phyloP scores from a whole-genome alignment of 352 stramenopile species.

The Thraustotheca clavata region DNA sequence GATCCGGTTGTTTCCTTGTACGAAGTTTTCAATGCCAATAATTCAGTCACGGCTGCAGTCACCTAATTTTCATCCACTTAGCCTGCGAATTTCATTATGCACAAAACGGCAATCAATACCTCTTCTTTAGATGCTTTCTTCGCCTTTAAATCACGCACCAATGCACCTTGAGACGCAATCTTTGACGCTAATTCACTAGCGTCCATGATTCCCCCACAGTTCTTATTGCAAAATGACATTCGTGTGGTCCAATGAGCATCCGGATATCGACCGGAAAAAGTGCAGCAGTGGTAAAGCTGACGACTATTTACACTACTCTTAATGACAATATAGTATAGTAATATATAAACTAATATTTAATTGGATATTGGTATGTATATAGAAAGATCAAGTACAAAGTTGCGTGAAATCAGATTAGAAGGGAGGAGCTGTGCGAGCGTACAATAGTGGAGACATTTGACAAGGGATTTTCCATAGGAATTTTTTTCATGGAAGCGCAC shows the following conservation, averaged over 20 bases:
- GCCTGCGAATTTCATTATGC: not conserved
- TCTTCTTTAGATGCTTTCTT: conserved; percentile 46
- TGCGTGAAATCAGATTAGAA: too few species aligned
- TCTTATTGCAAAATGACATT: not conserved
- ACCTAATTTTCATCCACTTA: too few species aligned
- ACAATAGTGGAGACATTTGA: too few species aligned
- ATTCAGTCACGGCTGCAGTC: conserved; percentile 38
- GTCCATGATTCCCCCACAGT: not conserved
- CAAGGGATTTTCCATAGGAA: too few species aligned
- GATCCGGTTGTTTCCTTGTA: conserved; percentile 70
- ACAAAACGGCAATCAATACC: not conserved
- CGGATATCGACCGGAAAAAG: not conserved
- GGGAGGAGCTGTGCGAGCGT: too few species aligned
- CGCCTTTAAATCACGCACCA: conserved; percentile 64
- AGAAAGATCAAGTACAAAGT: too few species aligned
- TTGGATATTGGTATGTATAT: too few species aligned
- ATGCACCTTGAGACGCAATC: conserved; percentile 57
- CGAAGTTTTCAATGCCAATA: conserved; percentile 65
- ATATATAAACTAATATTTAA: too few species aligned
- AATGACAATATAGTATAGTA: too few species aligned
- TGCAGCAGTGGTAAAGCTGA: not conserved
- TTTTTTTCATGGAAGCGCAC: too few species aligned
- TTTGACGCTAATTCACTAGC: conserved; percentile 39
- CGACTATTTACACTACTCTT: too few species aligned
- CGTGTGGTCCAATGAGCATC: conserved; percentile 4